A percentile compares a stretch with the other conserved stretches of the same genome.
phyloP scores from a whole-genome alignment of 345 rosid genomes.

The Syzygium grande region DNA sequence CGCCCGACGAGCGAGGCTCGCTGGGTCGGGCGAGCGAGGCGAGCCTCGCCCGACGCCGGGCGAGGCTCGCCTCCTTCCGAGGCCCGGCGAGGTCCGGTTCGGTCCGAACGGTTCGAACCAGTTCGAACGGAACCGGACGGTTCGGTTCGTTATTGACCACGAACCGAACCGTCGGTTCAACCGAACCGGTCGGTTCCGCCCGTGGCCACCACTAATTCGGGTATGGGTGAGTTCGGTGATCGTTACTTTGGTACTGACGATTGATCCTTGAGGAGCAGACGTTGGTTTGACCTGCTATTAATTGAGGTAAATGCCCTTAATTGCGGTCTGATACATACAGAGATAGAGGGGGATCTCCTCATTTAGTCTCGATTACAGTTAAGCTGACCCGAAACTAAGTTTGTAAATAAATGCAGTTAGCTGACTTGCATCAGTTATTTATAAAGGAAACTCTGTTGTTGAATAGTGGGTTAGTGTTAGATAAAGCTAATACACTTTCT shows the following conservation, averaged over 20 bases:
- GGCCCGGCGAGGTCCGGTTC: no score
- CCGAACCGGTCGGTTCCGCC: no score
- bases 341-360: not conserved
- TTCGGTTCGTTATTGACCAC: no score
- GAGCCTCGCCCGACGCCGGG: no score
- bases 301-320: not conserved
- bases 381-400: not conserved
- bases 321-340: not conserved
- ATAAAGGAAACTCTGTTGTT: not conserved
- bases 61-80: no score
- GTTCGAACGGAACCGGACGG: no score
- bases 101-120: no score
- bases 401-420: not conserved
- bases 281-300: not conserved
- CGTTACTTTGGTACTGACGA: conserved; percentile 98
- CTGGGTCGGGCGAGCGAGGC: no score
- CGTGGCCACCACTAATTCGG: no score
- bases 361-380: not conserved
- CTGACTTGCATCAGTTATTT: not conserved
- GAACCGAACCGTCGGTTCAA: no score
- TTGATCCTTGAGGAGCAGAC: conserved; percentile 11
- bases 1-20: no score
- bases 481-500: not conserved
- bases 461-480: not conserved
- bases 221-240: conserved; percentile 97